Base-by-base conservation (phyloP, 1,139 yeast genomes). In the Hyphopichia burtonii region DNA sequence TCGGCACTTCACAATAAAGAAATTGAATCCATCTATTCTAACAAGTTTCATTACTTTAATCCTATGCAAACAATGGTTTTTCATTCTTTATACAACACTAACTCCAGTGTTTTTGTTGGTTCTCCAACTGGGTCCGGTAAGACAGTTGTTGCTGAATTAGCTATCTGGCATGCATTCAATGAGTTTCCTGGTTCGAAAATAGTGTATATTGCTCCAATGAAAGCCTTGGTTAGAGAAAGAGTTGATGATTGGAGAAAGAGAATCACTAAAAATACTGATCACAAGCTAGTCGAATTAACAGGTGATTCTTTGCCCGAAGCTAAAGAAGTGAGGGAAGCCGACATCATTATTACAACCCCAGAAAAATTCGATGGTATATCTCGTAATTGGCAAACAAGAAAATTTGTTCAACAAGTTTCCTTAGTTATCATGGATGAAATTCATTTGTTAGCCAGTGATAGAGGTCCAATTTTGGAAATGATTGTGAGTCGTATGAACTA, bases 41-140 rank as follows among this genome's bases (percentile, higher is more conserved):
- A 63, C 6, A 81, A 79, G 49, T 93, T 93, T 71, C 78, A 78
- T 43, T 93, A 87, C 61, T 94, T 94, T 74, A 94, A 94, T 58
- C 99, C 99, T 5, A 91, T 94, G 96, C 99, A 94, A 65, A 91
- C 98, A 0, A 93, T 93, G 98, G 80, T 86, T 0, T 94, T 94
- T 65, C 96, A 91, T 57, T 80, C 96, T 0, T 66, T 94, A 36
- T 94, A 91, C 63, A 84, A 93, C 58, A 68, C 85, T 2, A 80
- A 85, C 49, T 78, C 84, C 2, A 87, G 87, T 60, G 91, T 86
- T 0, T 86, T 94, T 62, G 88, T 94, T 35, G 99, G 99, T 12
- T 91, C 98, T 0, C 99, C 99, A 3, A 94, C 99, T 1, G 99
- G 99, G 25, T 93, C 99, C 0, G 99, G 99, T 51, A 94, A 94